Conservation (phyloP, 164 flowering plant genomes). For the Sextonia rubra region DNA sequence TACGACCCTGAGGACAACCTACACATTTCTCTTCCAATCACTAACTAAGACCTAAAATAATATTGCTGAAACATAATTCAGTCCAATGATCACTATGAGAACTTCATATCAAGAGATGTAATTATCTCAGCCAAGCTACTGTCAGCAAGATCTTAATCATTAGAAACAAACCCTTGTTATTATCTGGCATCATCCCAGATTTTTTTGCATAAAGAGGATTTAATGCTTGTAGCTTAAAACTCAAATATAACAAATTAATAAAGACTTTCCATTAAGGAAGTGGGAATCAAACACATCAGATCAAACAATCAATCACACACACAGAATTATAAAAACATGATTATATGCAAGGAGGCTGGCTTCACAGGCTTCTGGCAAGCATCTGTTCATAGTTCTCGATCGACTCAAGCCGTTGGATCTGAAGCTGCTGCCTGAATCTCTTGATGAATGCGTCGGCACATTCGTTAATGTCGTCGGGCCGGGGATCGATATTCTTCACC, state of each 20-base stretch:
- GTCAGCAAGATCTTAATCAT: too few relatives aligned
- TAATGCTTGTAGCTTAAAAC: background rate
- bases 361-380: conserved; percentile 48
- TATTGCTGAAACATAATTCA: too few relatives aligned
- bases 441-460: conserved; percentile 74
- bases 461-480: conserved; percentile 48
- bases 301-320: background rate
- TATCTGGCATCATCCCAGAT: background rate
- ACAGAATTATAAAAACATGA: background rate
- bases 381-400: conserved; percentile 65
- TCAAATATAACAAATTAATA: too few relatives aligned
- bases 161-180: too few relatives aligned
- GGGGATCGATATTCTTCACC: conserved; percentile 29
- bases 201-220: background rate
- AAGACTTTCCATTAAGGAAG: background rate
- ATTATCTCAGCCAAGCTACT: too few relatives aligned
- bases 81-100: too few relatives aligned
- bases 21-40: too few relatives aligned
- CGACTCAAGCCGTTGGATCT: conserved; percentile 69
- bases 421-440: conserved; percentile 57
- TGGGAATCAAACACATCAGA: background rate
- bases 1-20: too few relatives aligned
- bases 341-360: background rate
- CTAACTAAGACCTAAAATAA: too few relatives aligned
- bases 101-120: too few relatives aligned